Evolutionary conservation across 2,329 filamentous ascomycete genomes (phyloP), one percentile per base, ranked within the genome.

Genomic region (Penicillium sp.): DNA sequence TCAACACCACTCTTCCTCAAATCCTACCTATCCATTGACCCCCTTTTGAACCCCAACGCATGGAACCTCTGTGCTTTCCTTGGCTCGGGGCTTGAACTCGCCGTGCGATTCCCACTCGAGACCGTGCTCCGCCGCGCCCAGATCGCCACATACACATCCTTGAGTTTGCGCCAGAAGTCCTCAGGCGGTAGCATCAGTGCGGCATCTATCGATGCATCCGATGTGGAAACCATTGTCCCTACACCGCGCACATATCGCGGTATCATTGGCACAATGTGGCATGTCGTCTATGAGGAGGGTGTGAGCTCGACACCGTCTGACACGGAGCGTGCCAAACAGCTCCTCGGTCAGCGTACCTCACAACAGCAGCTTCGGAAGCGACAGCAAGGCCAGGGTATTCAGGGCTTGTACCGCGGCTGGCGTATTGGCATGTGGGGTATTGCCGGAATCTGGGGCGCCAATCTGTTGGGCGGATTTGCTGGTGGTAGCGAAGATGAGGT

Each of bases 61-160:
- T 97, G 95, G 79, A 90, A 88, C 19, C 71, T 96, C 43, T 85
- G 86, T 67, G 90, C 90, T 50, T 96, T 97, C 75, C 80, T 90
- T 62, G 86, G 90, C 14, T 91, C 90, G 2, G 86, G 87, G 0
- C 81, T 86, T 2, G 92, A 96, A 46, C 83, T 97, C 31, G 89
- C 94, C 66, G 75, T 96, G 62, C 92, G 93, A 68, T 84, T 97
- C 12, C 94, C 94, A 0, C 80, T 97, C 5, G 94, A 99, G 75
- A 97, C 93, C 0, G 89, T 96, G 16, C 82, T 97, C 8, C 87
- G 94, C 45, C 85, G 94, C 57, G 93, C 90, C 5, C 94, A 99
- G 73, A 88, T 94, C 56, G 81, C 87, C 1, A 85, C 91, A 1
- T 80, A 90, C 43, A 81, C 81, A 16, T 80, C 80, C 14, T 80